Evolutionary conservation across 2,329 filamentous ascomycete genomes (phyloP).

Genomic region (Colletotrichum lentis): DNA sequence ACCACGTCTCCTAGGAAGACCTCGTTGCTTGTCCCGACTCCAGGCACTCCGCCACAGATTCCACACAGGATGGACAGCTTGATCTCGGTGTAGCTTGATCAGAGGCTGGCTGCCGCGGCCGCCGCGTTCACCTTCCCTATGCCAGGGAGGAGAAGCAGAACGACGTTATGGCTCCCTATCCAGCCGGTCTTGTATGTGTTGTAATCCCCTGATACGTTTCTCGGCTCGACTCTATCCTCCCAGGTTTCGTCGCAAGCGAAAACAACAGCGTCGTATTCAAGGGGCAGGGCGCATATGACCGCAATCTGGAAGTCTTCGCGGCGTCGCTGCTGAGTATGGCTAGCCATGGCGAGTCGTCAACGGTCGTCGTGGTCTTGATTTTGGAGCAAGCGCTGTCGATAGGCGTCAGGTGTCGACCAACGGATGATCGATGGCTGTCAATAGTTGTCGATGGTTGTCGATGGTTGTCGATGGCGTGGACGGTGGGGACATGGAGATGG

Average conservation of each 20-base stretch:
- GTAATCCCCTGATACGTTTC: conserved; percentile 41
- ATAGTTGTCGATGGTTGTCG: not conserved
- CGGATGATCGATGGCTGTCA: no score
- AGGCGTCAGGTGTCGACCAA: no score
- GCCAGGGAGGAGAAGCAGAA: conserved; percentile 43
- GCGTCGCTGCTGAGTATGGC: not conserved
- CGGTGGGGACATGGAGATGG: not conserved
- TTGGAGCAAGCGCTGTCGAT: no score
- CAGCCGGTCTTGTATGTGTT: conserved; percentile 46
- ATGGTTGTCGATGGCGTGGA: not conserved
- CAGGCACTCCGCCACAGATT: not conserved
- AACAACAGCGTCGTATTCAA: conserved; percentile 28
- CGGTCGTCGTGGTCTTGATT: not conserved
- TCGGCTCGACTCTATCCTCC: conserved; percentile 41
- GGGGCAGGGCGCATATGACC: not conserved
- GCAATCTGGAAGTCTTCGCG: conserved; percentile 33
- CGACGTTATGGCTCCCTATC: conserved; percentile 41
- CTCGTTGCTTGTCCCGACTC: conserved; percentile 7
- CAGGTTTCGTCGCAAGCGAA: conserved; percentile 44
- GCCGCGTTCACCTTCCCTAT: conserved; percentile 46
- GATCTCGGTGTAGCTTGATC: conserved; percentile 47
- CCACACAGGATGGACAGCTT: conserved; percentile 45
- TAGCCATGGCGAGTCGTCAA: not conserved
- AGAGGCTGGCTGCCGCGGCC: conserved; percentile 42
- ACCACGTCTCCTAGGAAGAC: conserved; percentile 48